phyloP scores from a whole-genome alignment of 257 asterid species.

The Primulina tabacum region DNA sequence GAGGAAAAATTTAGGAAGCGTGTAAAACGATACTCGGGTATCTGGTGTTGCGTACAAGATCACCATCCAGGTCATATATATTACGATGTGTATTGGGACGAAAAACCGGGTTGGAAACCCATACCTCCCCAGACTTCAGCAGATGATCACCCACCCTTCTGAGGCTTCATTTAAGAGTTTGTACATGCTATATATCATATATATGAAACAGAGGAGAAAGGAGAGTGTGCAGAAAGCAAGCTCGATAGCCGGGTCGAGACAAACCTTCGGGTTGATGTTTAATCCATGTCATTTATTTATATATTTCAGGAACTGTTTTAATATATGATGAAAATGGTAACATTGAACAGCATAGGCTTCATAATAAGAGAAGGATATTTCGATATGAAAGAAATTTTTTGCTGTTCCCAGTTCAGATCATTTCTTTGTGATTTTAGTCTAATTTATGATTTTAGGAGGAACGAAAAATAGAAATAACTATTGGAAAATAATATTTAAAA shows the following conservation, averaged over 20 bases:
- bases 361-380: neutral
- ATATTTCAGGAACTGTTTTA: no score
- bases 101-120: conserved; percentile 90
- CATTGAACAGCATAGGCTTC: neutral
- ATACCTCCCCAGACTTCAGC: conserved; percentile 67
- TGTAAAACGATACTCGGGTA: conserved; percentile 73
- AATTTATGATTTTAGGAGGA: no score
- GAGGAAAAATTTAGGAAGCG: conserved; percentile 84
- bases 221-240: conserved; percentile 1
- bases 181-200: conserved; percentile 7
- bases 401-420: neutral
- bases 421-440: neutral
- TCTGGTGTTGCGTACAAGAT: conserved; percentile 87
- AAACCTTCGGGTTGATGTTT: no score
- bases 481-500: no score
- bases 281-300: no score
- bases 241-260: neutral
- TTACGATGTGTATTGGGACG: conserved; percentile 95
- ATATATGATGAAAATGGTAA: neutral
- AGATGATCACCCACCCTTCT: conserved; percentile 87
- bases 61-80: conserved; percentile 80
- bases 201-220: conserved; percentile 4
- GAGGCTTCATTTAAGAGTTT: conserved; percentile 27
- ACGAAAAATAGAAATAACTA: no score
- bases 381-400: no score